Evolutionary conservation across 2,329 filamentous ascomycete genomes (phyloP).

Genomic region (Helotiales sp.): DNA sequence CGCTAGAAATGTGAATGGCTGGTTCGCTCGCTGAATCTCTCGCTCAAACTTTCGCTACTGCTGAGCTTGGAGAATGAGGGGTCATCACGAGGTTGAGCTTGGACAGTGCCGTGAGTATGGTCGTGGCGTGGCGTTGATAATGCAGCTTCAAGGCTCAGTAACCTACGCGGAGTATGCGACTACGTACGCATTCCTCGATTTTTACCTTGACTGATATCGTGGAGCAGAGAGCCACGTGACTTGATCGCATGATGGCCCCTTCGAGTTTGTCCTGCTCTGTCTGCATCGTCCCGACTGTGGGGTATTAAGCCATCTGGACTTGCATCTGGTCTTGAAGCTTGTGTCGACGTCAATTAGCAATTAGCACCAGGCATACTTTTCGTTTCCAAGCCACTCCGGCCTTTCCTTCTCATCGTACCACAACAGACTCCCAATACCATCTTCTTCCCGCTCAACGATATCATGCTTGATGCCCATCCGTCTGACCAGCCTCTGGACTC

Average conservation of each 20-base stretch:
- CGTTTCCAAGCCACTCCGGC: conserved; percentile 70
- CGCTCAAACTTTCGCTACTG: neutral
- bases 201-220: no score
- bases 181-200: no score
- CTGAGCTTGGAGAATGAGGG: neutral
- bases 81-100: neutral
- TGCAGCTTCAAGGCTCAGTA: no score
- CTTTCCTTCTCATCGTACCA: conserved; percentile 61
- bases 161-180: no score
- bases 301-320: no score
- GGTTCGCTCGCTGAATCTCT: neutral
- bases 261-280: no score
- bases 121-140: neutral
- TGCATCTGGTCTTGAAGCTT: no score
- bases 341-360: no score
- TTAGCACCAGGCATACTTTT: conserved; percentile 72
- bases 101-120: neutral
- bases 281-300: no score
- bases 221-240: no score
- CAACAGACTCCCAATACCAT: conserved; percentile 67
- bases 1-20: neutral
- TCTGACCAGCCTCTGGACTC: conserved; percentile 48
- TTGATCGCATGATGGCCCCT: no score
- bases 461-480: conserved; percentile 47
- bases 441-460: conserved; percentile 54